Evolutionary conservation across 345 rosid genomes (phyloP), one percentile per base, ranked within the genome.

Genomic region (Aquilaria malaccensis): DNA sequence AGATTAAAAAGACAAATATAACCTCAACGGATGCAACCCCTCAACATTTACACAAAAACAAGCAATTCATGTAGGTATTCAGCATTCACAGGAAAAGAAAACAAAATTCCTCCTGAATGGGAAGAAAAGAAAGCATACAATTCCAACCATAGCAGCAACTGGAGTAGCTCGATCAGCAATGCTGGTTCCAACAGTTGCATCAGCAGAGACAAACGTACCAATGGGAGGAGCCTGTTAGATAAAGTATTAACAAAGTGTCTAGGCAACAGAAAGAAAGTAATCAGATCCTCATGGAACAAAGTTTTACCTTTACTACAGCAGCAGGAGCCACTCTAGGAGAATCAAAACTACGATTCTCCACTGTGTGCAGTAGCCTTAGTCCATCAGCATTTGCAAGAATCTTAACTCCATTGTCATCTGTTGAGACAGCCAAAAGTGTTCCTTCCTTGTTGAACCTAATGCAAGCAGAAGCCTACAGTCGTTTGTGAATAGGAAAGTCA

Each of bases 341-440:
- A 81, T 89, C 99, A 84, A 87, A 85, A 62, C 90, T 50, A 67
- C 88, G 86, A 63, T 67, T 87, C 67, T 88, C 97, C 65, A 78
- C 69, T 6, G 84, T 77, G 30, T 86, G 70, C 60, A 91, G 68
- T 68, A 91, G 65, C 79, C 86, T 81, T 32, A 80, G 45, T 54
- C 94, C 97, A 60, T 91, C 97, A 14, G 85, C 69, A 72, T 77
- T 88, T 55, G 97, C 96, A 63, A 91, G 78, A 66, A 91, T 77
- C 74, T 82, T 88, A 53, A 91, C 67, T 49, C 85, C 77, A 70
- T 85, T 81, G 67, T 91, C 97, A 71, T 58, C 83, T 56, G 97
- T 85, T 47, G 97, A 85, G 71, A 88, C 83, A 33, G 97, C 94
- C 70, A 91, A 74, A 31, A 91, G 71, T 13, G 73, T 76, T 65